phyloP scores from a whole-genome alignment of 108 stramenopile genomes.

The Epithemia pelagica region DNA sequence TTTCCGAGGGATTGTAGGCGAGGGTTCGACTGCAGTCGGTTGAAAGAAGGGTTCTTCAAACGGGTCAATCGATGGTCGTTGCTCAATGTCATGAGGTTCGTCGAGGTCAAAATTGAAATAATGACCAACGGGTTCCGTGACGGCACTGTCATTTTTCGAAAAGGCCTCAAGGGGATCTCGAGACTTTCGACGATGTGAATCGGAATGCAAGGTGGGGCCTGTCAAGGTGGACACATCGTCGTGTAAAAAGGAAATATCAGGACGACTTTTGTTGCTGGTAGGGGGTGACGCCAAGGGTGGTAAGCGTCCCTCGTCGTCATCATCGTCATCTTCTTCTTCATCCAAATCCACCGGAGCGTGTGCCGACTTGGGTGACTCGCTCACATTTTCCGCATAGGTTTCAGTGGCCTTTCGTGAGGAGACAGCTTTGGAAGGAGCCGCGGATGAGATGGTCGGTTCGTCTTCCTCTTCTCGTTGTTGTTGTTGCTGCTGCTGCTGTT shows the following conservation, averaged over 20 bases:
- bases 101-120: background rate
- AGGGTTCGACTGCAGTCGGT: background rate
- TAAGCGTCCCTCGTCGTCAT: no score
- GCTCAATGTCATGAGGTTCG: background rate
- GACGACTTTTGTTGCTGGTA: background rate
- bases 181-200: background rate
- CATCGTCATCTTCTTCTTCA: no score
- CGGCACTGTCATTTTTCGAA: background rate
- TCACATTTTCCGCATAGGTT: no score
- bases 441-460: no score
- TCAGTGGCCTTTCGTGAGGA: no score
- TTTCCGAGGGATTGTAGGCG: background rate
- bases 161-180: background rate
- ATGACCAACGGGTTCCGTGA: background rate
- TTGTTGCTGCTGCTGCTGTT: no score
- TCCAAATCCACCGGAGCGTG: no score
- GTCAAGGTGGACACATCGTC: slow-evolving; percentile 15
- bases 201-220: slow-evolving; percentile 6
- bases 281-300: background rate
- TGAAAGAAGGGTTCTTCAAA: background rate
- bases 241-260: slow-evolving; percentile 1
- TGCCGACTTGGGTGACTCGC: no score
- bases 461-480: no score
- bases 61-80: slow-evolving; percentile 8
- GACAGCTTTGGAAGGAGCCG: no score